Evolutionary conservation across 2,329 filamentous ascomycete species (phyloP), one percentile per base, ranked within the genome.

Genomic region (Fusarium mundagurra): DNA sequence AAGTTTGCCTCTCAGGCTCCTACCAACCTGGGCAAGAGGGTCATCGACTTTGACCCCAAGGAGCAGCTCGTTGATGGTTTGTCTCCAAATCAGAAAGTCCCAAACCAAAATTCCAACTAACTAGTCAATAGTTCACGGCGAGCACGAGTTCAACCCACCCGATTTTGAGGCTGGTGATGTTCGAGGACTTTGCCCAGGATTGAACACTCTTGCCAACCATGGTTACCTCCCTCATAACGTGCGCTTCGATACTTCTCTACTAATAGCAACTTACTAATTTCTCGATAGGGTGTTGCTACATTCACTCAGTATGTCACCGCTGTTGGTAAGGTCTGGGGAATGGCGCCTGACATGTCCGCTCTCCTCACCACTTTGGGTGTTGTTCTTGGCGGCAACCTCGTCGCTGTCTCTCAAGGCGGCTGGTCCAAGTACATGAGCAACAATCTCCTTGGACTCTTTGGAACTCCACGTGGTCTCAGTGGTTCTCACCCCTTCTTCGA

Each of bases 401-500:
- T 74, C 36, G 41, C 72, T 10, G 41, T 81, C 80, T 61, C 71
- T 71, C 33, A 78, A 77, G 72, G 72, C 2, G 72, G 72, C 6
- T 74, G 68, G 55, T 81, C 82, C 20, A 81, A 82, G 64, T 84
- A 86, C 68, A 78, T 86, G 12, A 79, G 86, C 10, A 80, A 82
- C 31, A 84, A 87, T 55, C 73, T 87, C 0, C 69, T 83, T 3
- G 86, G 86, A 3, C 80, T 88, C 7, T 77, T 88, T 1, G 76
- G 76, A 27, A 82, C 81, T 22, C 86, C 86, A 0, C 83, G 84
- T 47, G 87, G 87, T 10, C 82, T 90, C 5, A 80, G 80, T 20
- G 85, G 86, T n/a, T 85, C 85, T 7, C 88, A 90, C 77, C 89
- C 89, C 77, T 85, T 86, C 63, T 86, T 89, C 74, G 88, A 90